phyloP scores from a whole-genome alignment of 257 asterid species.

The Solanum okadae region DNA sequence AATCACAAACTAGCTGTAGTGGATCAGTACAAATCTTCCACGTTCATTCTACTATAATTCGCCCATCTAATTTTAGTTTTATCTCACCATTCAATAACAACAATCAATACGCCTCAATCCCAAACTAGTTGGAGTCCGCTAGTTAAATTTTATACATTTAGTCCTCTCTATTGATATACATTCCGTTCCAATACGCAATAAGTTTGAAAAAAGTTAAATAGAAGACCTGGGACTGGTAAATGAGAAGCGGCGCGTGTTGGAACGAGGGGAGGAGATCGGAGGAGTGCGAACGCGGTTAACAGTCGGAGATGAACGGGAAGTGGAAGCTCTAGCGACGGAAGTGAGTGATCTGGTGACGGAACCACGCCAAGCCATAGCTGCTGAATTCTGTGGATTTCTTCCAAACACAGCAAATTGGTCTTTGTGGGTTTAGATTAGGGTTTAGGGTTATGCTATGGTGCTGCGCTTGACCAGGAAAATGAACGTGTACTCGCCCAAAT shows the following conservation, averaged over 20 bases:
- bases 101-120: background rate
- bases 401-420: background rate
- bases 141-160: background rate
- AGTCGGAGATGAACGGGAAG: slow-evolving; percentile 62
- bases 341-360: slow-evolving; percentile 62
- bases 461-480: slow-evolving; percentile 5
- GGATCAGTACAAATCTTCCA: background rate
- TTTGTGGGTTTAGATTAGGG: slow-evolving; percentile 30
- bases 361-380: slow-evolving; percentile 87
- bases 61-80: background rate
- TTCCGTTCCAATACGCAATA: background rate
- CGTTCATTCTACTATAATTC: background rate
- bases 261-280: slow-evolving; percentile 42
- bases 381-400: background rate
- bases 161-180: background rate
- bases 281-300: slow-evolving; percentile 51
- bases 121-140: background rate
- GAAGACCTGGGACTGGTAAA: slow-evolving; percentile 68
- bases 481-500: background rate
- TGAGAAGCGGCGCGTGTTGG: slow-evolving; percentile 57
- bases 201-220: background rate
- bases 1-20: background rate
- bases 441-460: slow-evolving; percentile 12
- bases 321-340: slow-evolving; percentile 62
- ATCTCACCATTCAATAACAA: background rate